Conservation (phyloP, 257 asterid genomes). For the Lycium barbarum region DNA sequence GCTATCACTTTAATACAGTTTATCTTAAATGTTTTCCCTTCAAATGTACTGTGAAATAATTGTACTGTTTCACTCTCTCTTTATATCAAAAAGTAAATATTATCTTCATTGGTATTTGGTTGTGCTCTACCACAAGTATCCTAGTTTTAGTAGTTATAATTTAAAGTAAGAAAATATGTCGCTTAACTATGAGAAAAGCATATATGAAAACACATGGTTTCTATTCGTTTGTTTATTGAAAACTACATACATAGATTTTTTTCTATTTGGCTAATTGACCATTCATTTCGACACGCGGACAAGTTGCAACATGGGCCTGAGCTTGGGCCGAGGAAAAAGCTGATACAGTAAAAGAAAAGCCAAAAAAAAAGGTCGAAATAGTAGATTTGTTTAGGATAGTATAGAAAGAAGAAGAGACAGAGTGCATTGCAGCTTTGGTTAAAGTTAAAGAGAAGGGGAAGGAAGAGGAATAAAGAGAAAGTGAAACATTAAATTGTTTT, state of each 20-base stretch:
- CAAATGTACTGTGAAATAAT: too few relatives aligned
- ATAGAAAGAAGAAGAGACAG: background rate
- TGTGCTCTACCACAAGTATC: background rate
- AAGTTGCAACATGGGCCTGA: background rate
- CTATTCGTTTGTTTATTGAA: background rate
- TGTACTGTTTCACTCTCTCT: too few relatives aligned
- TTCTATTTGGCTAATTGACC: background rate
- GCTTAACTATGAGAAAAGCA: background rate
- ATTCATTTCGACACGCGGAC: background rate
- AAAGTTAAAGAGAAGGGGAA: constrained; percentile 33
- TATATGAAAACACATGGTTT: background rate
- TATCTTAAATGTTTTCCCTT: too few relatives aligned
- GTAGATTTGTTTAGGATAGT: background rate
- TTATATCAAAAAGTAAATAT: too few relatives aligned
- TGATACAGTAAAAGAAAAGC: background rate
- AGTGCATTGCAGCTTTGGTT: constrained; percentile 38
- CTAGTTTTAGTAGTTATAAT: background rate
- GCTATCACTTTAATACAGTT: too few relatives aligned
- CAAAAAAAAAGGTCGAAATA: background rate
- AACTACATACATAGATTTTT: background rate
- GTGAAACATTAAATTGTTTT: constrained; percentile 28
- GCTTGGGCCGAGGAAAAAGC: background rate
- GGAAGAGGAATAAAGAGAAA: constrained; percentile 45
- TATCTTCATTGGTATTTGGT: too few relatives aligned
- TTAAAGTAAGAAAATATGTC: background rate